Percentiles rank a stretch among this genome's conserved stretches.
Conservation (phyloP, 2,329 filamentous ascomycete genomes). For the Bipolaris cookei region DNA sequence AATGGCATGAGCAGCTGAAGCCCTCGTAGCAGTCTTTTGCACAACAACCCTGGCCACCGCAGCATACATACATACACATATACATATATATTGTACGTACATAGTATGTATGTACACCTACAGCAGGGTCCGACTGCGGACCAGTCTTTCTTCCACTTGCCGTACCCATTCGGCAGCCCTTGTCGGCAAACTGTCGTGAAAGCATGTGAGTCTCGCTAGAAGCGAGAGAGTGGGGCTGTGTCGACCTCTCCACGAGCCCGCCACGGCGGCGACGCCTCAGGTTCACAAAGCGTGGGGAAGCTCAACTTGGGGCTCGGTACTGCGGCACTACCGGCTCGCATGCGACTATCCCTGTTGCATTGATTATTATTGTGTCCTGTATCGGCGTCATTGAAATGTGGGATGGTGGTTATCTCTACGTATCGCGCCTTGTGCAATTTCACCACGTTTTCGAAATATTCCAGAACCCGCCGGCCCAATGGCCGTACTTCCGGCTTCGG, state of each 20-base stretch:
- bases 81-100: no score
- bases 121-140: conserved; percentile 28
- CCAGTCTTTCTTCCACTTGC: conserved; percentile 24
- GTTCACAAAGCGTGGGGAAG: conserved; percentile 31
- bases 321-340: conserved; percentile 11
- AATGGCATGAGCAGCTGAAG: conserved; percentile 21
- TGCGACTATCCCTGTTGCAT: background rate
- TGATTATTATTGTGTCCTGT: background rate
- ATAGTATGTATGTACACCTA: background rate
- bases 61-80: no score
- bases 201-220: conserved; percentile 29
- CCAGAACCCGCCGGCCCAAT: conserved; percentile 28
- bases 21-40: conserved; percentile 13
- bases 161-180: conserved; percentile 28
- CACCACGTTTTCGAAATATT: conserved; percentile 23
- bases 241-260: conserved; percentile 5
- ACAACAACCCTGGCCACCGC: conserved; percentile 12
- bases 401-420: conserved; percentile 30
- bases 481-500: conserved; percentile 35
- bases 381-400: conserved; percentile 12
- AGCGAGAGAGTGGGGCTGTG: conserved; percentile 27
- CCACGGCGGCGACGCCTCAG: conserved; percentile 19
- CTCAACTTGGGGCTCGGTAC: conserved; percentile 6
- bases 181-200: conserved; percentile 28
- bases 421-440: conserved; percentile 25